These are phyloP conservation scores for Bassia scoparia DNA, from an alignment of 148 eudicot genomes.

Conservation along the genomic window DNA sequence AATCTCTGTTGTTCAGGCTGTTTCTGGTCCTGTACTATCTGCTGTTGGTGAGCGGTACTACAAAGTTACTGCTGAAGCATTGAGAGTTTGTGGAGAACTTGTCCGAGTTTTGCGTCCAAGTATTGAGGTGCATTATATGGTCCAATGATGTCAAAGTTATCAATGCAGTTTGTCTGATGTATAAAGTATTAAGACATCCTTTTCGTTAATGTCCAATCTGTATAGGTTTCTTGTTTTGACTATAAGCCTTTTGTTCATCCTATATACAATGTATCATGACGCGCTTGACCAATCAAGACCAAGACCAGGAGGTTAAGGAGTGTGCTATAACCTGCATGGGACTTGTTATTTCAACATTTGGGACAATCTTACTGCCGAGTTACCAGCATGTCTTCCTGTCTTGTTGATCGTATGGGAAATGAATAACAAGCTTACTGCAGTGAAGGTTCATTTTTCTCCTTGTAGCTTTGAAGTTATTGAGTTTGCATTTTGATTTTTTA, in stretches of 20 bases:
- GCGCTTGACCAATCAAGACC: slow-evolving; percentile 97
- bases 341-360: slow-evolving; percentile 85
- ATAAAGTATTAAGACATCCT: background rate
- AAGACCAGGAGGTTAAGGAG: slow-evolving; percentile 99
- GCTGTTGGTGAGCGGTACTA: slow-evolving; percentile 98
- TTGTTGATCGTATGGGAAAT: slow-evolving; percentile 99
- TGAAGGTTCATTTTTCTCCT: slow-evolving; percentile 55
- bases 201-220: slow-evolving; percentile 9
- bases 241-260: slow-evolving; percentile 81
- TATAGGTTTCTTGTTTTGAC: slow-evolving; percentile 65
- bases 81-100: slow-evolving; percentile 97
- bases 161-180: slow-evolving; percentile 8
- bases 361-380: slow-evolving; percentile 74
- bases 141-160: slow-evolving; percentile 3
- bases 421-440: slow-evolving; percentile 99
- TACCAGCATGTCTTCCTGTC: slow-evolving; percentile 93
- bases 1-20: slow-evolving; percentile 46
- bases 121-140: slow-evolving; percentile 50
- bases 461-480: background rate
- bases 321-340: slow-evolving; percentile 99
- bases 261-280: slow-evolving; percentile 84
- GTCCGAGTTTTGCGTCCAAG: slow-evolving; percentile 90
- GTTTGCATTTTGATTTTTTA: background rate
- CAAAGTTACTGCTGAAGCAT: slow-evolving; percentile 95
- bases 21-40: slow-evolving; percentile 83